These are phyloP conservation scores for Epichloe typhina DNA, from an alignment of 2,329 filamentous ascomycete species.

Conservation along the genomic window DNA sequence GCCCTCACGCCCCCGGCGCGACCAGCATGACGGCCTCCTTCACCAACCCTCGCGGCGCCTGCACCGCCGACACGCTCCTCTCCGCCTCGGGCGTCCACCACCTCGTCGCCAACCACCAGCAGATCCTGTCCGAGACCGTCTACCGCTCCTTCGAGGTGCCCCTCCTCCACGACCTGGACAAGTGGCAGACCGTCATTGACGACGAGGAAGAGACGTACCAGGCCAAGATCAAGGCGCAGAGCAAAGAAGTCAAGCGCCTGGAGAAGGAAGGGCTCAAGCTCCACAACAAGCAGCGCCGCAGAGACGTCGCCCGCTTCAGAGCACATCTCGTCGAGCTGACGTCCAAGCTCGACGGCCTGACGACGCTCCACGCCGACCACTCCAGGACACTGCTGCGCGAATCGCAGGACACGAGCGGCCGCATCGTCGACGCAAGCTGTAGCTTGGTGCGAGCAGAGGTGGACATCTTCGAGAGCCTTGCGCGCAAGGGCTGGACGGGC, in stretches of 20 bases:
- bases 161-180: constrained; percentile 54
- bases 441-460: constrained; percentile 55
- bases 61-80: constrained; percentile 50
- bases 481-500: constrained; percentile 54
- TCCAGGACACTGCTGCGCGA: constrained; percentile 46
- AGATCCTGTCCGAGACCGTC: constrained; percentile 55
- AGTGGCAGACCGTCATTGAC: constrained; percentile 48
- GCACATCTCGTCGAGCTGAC: constrained; percentile 52
- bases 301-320: constrained; percentile 49
- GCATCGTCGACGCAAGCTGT: constrained; percentile 51
- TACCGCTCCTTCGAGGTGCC: constrained; percentile 57
- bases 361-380: constrained; percentile 45
- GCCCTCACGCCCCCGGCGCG: constrained; percentile 19
- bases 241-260: constrained; percentile 46
- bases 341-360: constrained; percentile 47
- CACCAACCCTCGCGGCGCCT: constrained; percentile 31
- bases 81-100: constrained; percentile 53
- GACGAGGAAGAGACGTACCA: constrained; percentile 51
- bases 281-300: constrained; percentile 44
- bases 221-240: constrained; percentile 39
- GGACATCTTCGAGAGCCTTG: constrained; percentile 55
- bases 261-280: constrained; percentile 53
- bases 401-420: constrained; percentile 49
- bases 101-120: constrained; percentile 55
- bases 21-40: constrained; percentile 33